phyloP scores from a whole-genome alignment of 139 green algal species.

The Haematococcus lacustris region DNA sequence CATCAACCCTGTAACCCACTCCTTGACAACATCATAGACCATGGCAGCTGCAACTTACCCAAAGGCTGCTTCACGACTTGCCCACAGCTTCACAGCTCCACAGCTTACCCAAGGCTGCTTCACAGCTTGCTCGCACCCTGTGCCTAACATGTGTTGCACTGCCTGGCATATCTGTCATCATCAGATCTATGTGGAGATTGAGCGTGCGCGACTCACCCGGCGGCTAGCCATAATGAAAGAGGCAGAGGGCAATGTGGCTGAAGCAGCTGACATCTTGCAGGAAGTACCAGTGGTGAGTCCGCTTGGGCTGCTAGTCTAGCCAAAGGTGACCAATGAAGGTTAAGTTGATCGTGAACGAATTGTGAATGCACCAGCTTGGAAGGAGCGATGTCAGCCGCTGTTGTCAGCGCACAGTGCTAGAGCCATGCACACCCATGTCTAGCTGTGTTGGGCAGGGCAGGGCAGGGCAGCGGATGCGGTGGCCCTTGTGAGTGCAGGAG shows the following conservation, averaged over 20 bases:
- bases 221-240: constrained; percentile 85
- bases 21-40: too few species aligned
- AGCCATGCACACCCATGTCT: constrained; percentile 34
- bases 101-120: too few species aligned
- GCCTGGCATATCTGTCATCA: too few species aligned
- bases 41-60: too few species aligned
- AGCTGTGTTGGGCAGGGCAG: neutral
- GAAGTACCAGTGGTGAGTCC: constrained; percentile 88
- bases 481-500: constrained; percentile 48
- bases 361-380: neutral
- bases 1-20: too few species aligned
- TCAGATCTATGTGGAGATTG: constrained; percentile 99
- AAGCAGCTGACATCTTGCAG: constrained; percentile 93
- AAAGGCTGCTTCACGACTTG: too few species aligned
- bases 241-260: constrained; percentile 80
- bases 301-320: too few species aligned
- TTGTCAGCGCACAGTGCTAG: constrained; percentile 10
- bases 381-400: neutral
- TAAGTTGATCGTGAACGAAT: too few species aligned
- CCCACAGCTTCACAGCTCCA: too few species aligned
- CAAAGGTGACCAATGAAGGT: too few species aligned
- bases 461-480: neutral
- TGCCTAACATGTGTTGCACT: too few species aligned
- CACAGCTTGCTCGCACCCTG: too few species aligned
- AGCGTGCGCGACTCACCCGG: constrained; percentile 85